Evolutionary conservation across 495 filamentous ascomycete genomes (phyloP).

Genomic region (Neurospora sp.): DNA sequence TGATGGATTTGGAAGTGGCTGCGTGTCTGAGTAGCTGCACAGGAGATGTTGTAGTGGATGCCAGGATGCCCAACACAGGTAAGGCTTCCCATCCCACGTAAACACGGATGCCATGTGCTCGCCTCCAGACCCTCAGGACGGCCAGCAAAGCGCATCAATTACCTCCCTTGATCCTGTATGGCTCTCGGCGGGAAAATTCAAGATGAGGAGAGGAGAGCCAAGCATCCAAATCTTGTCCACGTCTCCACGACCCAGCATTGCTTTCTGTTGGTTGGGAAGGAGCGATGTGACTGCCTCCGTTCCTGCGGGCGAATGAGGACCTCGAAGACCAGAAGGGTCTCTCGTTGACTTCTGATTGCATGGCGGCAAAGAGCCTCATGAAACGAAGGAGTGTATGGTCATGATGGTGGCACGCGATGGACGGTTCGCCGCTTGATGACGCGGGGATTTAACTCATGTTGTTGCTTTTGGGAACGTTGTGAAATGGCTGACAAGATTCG

Average conservation of each 20-base stretch:
- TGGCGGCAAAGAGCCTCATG: background rate
- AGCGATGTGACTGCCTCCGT: background rate
- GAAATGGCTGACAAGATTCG: background rate
- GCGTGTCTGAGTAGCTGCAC: background rate
- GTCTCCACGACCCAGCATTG: background rate
- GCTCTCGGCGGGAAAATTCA: background rate
- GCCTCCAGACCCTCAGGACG: too few relatives aligned
- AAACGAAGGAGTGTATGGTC: background rate
- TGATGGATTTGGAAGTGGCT: background rate
- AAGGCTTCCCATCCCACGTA: background rate
- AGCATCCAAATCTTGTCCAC: background rate
- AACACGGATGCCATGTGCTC: background rate
- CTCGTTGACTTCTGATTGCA: background rate
- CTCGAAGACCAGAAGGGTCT: background rate
- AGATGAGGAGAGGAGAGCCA: background rate
- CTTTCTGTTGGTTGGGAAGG: background rate
- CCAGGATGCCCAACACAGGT: background rate
- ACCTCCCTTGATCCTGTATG: background rate
- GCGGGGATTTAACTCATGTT: background rate
- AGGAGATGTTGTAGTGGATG: background rate
- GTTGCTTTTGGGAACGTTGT: background rate
- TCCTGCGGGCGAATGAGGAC: background rate
- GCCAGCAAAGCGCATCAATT: background rate
- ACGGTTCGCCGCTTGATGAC: background rate
- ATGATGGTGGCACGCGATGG: background rate